Conservation (phyloP, 2,329 filamentous ascomycete species). For the Xenoacremonium recifei region DNA sequence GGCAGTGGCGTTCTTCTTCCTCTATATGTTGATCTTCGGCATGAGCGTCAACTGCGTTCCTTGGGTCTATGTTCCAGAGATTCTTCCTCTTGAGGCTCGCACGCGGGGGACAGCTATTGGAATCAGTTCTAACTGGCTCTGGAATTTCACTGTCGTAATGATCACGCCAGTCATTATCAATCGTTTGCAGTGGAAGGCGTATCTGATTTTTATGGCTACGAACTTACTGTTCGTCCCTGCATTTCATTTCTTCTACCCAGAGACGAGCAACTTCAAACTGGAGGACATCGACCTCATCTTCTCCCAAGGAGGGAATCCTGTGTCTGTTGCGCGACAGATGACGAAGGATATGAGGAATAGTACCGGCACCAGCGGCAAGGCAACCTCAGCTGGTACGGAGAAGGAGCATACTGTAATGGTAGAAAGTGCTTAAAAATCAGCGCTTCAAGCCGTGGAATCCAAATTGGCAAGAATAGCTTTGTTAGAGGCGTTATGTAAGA, state of each 20-base stretch:
- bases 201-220: conserved; percentile 50
- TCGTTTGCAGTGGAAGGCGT: conserved; percentile 48
- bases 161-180: conserved; percentile 49
- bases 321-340: conserved; percentile 10
- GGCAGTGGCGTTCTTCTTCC: conserved; percentile 17
- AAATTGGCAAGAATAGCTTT: too few species aligned
- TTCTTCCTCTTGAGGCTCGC: conserved; percentile 17
- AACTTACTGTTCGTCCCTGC: conserved; percentile 44
- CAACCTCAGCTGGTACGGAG: too few species aligned
- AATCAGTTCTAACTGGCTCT: conserved; percentile 33
- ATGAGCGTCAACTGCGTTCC: conserved; percentile 21
- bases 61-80: conserved; percentile 22
- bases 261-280: conserved; percentile 47
- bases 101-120: conserved; percentile 21
- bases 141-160: conserved; percentile 37
- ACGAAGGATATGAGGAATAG: too few species aligned
- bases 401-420: too few species aligned
- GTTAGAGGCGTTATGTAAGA: too few species aligned
- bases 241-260: conserved; percentile 49
- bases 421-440: too few species aligned
- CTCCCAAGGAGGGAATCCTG: conserved; percentile 7
- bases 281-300: conserved; percentile 48
- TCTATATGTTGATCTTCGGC: conserved; percentile 19
- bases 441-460: too few species aligned
- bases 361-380: too few species aligned